A percentile compares a stretch with the other conserved stretches of the same genome.
Conservation (phyloP, 192 early-diverging fungal species). For the Geranomyces variabilis region DNA sequence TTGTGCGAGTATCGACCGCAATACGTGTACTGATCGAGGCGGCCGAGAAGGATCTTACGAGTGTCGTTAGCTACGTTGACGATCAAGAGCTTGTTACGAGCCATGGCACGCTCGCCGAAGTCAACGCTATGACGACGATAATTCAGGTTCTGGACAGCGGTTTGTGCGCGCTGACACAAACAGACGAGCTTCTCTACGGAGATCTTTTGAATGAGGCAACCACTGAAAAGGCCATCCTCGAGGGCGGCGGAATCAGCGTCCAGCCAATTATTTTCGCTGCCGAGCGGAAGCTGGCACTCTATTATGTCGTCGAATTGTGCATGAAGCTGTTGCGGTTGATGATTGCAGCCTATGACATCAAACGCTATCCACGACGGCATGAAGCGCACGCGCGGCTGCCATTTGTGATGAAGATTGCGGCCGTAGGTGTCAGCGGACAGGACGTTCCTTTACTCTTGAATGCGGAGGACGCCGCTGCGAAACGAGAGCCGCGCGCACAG, state of each 20-base stretch:
- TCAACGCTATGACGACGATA: not conserved
- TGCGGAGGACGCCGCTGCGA: conserved; percentile 2
- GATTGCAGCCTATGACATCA: not conserved
- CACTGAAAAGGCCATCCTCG: too few species aligned
- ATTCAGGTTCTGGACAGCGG: not conserved
- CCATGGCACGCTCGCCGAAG: conserved; percentile 11
- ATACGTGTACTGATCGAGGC: conserved; percentile 7
- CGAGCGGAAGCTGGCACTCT: too few species aligned
- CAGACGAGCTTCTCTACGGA: too few species aligned
- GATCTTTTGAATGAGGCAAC: too few species aligned
- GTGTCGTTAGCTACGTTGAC: conserved; percentile 1
- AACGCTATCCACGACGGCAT: not conserved
- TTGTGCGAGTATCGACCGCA: not conserved
- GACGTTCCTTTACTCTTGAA: not conserved
- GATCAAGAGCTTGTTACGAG: conserved; percentile 15
- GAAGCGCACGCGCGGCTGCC: not conserved
- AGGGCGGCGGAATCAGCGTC: too few species aligned
- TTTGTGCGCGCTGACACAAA: too few species aligned
- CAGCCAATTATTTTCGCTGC: too few species aligned
- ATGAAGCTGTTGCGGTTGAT: conserved; percentile 1
- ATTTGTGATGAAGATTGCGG: not conserved
- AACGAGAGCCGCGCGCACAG: not conserved
- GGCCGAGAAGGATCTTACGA: not conserved
- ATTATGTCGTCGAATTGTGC: not conserved
- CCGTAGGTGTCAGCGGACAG: not conserved